A percentile compares a stretch with the other conserved stretches of the same genome.
phyloP scores from a whole-genome alignment of 106 monocot genomes.

The Agapanthus africanus region DNA sequence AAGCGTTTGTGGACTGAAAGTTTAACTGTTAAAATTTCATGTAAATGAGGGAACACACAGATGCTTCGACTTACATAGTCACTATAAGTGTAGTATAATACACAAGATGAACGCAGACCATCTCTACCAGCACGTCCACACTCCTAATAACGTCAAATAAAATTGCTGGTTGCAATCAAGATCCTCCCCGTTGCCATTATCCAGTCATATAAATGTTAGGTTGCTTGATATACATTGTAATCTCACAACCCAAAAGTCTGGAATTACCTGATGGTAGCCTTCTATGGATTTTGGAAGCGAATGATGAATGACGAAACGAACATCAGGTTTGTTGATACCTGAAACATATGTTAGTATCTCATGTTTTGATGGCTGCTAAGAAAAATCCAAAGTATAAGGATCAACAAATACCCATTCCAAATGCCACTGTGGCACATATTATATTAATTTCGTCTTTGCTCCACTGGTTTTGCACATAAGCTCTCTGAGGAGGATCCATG shows the following conservation, averaged over 20 bases:
- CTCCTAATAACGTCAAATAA: conserved; percentile 42
- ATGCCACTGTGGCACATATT: conserved; percentile 97
- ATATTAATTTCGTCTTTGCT: conserved; percentile 95
- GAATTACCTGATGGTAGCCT: conserved; percentile 90
- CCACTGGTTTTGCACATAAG: conserved; percentile 86
- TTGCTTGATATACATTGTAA: no score
- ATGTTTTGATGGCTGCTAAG: neutral
- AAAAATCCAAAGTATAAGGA: neutral
- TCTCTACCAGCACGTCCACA: conserved; percentile 99
- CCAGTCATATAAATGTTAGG: no score
- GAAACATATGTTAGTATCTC: conserved; percentile 19
- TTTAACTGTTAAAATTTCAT: neutral
- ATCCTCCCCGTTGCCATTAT: neutral
- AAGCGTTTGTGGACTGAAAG: neutral
- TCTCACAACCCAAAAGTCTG: no score
- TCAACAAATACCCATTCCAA: conserved; percentile 81
- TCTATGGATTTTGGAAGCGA: conserved; percentile 98
- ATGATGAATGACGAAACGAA: conserved; percentile 99
- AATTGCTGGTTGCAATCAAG: neutral
- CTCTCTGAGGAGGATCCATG: conserved; percentile 83
- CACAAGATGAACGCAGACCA: conserved; percentile 78
- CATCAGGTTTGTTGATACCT: conserved; percentile 99
- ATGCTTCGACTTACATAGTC: conserved; percentile 65
- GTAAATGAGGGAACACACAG: neutral
- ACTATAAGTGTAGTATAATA: conserved; percentile 85